Evolutionary conservation across 2,329 filamentous ascomycete species (phyloP), one percentile per base, ranked within the genome.

Genomic region (Fusarium beomiforme): DNA sequence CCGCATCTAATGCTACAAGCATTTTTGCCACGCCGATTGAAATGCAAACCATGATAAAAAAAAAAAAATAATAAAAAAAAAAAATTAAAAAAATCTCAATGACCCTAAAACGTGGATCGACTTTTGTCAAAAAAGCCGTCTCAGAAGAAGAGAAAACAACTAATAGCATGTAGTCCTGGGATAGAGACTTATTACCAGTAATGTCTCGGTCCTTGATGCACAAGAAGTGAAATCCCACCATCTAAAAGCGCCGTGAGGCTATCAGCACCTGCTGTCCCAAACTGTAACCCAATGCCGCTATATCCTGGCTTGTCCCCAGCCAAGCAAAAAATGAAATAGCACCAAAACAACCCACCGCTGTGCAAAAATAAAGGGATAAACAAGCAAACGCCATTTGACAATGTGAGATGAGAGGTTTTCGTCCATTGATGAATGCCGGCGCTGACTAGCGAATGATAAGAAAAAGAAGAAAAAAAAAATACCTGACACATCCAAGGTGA

Each of bases 211-310:
- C 51, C 41, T 46, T 56, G 37, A 57, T 50, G 42, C 67, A 36
- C 46, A 54, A 58, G 34, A 69, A 53, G 29, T 31, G 59, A 67
- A 64, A 37, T 34, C 21, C 57, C 56, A 44, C 46, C 70, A 43
- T 67, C 59, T 53, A 74, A 67, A 67, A 61, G 41, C 57, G 77
- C 77, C 77, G 77, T 51, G 77, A 75, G 75, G 77, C 77, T 68
- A 59, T 72, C 74, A 69, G 67, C 64, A 59, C 65, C 64, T 64
- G 66, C 69, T 71, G 59, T 71, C 51, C 60, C 62, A 74, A 73
- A 73, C 72, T 77, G 62, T 75, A 77, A 70, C 55, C 64, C 60
- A 58, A 46, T 71, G 54, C 49, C 58, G 62, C 50, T 66, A 44
- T 62, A 67, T 58, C 55, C 50, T 46, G 50, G 39, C 62, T 70